These are phyloP conservation scores for Discostella pseudostelligera DNA, from an alignment of 108 stramenopile species.

Conservation along the genomic window DNA sequence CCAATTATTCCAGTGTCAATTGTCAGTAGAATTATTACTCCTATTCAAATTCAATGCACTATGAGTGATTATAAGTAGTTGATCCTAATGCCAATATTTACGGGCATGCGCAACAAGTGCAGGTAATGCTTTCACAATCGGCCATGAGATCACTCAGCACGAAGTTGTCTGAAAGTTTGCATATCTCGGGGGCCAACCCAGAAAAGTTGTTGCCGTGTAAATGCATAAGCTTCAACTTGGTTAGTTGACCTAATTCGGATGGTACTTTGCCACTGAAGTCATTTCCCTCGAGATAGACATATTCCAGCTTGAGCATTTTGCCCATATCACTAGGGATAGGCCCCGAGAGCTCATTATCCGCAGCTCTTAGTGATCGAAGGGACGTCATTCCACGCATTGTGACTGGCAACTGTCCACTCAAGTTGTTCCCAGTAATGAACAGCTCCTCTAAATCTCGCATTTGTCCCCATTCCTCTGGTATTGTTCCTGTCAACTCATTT, in stretches of 20 bases:
- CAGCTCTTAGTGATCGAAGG: conserved; percentile 28
- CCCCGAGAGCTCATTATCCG: conserved; percentile 37
- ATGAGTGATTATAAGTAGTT: too few relatives aligned
- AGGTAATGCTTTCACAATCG: conserved; percentile 22
- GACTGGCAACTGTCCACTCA: conserved; percentile 35
- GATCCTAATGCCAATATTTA: too few relatives aligned
- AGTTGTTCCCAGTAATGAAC: conserved; percentile 50
- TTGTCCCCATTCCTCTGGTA: conserved; percentile 47
- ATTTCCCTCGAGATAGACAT: conserved; percentile 40
- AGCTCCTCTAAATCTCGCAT: conserved; percentile 43
- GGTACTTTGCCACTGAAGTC: conserved; percentile 27
- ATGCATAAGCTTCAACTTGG: conserved; percentile 30
- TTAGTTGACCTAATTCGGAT: conserved; percentile 29
- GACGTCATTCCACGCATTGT: conserved; percentile 42
- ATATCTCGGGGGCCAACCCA: conserved; percentile 26
- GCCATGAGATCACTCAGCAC: conserved; percentile 31
- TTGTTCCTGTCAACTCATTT: conserved; percentile 40
- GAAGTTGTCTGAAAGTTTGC: conserved; percentile 25
- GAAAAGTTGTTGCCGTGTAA: conserved; percentile 32
- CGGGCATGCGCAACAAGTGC: conserved; percentile 28
- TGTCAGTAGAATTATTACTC: too few relatives aligned
- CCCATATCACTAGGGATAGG: conserved; percentile 40
- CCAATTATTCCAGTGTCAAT: too few relatives aligned
- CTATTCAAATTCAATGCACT: too few relatives aligned
- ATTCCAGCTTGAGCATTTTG: conserved; percentile 42